phyloP scores from a whole-genome alignment of 345 rosid genomes.

The Eucalyptus fibrosa region DNA sequence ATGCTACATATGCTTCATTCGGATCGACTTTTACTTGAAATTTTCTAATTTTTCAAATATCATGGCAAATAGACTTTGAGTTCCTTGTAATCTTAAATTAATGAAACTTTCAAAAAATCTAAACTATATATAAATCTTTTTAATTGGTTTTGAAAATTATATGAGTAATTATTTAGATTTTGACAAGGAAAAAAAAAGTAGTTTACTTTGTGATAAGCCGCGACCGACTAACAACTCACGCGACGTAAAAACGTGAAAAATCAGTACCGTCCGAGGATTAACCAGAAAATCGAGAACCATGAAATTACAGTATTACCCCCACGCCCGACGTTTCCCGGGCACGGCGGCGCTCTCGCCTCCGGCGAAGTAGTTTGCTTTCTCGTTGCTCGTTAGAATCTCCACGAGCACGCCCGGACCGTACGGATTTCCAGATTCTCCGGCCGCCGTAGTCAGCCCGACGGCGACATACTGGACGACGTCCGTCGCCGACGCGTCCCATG shows the following conservation, averaged over 20 bases:
- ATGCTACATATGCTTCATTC: background rate
- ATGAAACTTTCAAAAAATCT: background rate
- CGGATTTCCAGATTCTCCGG: background rate
- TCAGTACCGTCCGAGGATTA: background rate
- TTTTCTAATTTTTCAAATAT: background rate
- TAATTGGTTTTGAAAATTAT: background rate
- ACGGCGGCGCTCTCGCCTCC: background rate
- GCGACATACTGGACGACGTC: background rate
- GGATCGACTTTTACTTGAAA: background rate
- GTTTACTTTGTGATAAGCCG: background rate
- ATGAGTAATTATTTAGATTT: background rate
- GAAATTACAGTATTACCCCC: background rate
- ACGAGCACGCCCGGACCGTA: background rate
- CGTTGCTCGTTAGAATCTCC: background rate
- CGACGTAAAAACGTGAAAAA: background rate
- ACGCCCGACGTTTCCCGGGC: background rate
- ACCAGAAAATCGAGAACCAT: background rate
- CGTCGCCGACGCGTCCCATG: background rate
- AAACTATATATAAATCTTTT: background rate
- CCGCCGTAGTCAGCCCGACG: background rate
- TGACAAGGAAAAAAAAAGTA: background rate
- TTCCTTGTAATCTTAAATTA: background rate
- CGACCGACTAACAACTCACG: background rate
- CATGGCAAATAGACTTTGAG: fast-evolving
- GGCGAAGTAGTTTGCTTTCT: background rate